Percentiles rank a stretch among this genome's conserved stretches.
Evolutionary conservation across 768 basidiomycete species (phyloP).

Genomic region (Calocera viscosa): DNA sequence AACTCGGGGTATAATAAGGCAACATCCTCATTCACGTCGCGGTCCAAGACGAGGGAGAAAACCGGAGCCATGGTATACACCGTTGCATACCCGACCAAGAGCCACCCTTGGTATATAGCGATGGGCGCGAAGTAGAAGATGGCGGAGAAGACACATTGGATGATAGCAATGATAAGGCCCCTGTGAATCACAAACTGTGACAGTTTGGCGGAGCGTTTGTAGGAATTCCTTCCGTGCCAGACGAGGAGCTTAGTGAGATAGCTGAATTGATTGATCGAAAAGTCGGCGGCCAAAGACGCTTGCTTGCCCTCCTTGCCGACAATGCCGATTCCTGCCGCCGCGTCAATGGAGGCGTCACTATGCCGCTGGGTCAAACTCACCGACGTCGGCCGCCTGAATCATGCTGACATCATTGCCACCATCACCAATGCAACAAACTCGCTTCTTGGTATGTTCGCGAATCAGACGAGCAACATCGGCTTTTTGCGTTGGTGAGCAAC

Average conservation of each 20-base stretch:
- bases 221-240: slow-evolving; percentile 98
- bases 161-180: slow-evolving; percentile 90
- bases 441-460: slow-evolving; percentile 76
- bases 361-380: slow-evolving; percentile 38
- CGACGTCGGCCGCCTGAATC: slow-evolving; percentile 98
- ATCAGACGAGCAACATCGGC: slow-evolving; percentile 94
- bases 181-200: slow-evolving; percentile 98
- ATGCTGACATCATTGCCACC: slow-evolving; percentile 99
- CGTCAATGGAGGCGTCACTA: slow-evolving; percentile 19
- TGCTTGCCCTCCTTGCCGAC: slow-evolving; percentile 99
- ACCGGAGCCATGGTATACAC: slow-evolving; percentile 98
- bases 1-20: slow-evolving; percentile 92
- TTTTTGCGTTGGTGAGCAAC: slow-evolving; percentile 97
- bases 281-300: slow-evolving; percentile 96
- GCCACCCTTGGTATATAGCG: slow-evolving; percentile 94
- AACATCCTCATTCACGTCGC: slow-evolving; percentile 89
- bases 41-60: slow-evolving; percentile 90
- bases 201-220: slow-evolving; percentile 92
- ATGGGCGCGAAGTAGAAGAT: slow-evolving; percentile 94
- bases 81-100: slow-evolving; percentile 93
- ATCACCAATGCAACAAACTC: slow-evolving; percentile 97
- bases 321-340: slow-evolving; percentile 69
- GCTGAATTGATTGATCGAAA: slow-evolving; percentile 95
- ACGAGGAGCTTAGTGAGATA: slow-evolving; percentile 88
- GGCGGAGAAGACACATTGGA: slow-evolving; percentile 92